phyloP scores from a whole-genome alignment of 306 rosid genomes.

The Cucurbita moschata region DNA sequence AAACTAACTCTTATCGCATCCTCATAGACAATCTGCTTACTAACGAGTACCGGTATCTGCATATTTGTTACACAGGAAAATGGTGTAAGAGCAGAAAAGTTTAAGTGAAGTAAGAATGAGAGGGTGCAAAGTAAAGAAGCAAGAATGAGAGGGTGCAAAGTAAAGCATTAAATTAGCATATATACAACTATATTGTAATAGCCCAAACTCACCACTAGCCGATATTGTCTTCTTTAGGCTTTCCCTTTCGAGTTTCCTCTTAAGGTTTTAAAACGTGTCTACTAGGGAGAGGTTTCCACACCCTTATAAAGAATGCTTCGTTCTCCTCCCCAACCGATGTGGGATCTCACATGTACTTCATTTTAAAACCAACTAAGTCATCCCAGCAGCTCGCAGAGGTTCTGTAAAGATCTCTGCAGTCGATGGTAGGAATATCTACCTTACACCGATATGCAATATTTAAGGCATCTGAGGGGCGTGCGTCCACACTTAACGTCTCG shows the following conservation, averaged over 20 bases:
- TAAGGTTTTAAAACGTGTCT: too few species aligned
- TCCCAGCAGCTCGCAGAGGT: neutral
- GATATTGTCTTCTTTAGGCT: too few species aligned
- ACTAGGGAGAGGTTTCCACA: too few species aligned
- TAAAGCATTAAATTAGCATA: neutral
- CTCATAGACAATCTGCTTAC: slow-evolving; percentile 57
- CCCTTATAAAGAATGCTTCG: too few species aligned
- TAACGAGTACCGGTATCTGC: slow-evolving; percentile 95
- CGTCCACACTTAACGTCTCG: slow-evolving; percentile 62
- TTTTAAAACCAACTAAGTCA: neutral
- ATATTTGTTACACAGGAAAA: neutral
- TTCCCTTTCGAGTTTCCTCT: too few species aligned
- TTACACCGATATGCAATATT: slow-evolving; percentile 78
- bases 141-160: too few species aligned
- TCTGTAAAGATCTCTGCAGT: neutral
- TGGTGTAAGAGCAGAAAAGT: neutral
- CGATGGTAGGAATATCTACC: slow-evolving; percentile 26
- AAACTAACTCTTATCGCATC: slow-evolving; percentile 70
- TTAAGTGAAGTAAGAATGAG: neutral
- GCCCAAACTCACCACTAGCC: too few species aligned
- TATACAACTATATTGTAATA: neutral
- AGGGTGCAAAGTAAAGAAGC: neutral
- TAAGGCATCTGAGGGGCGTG: slow-evolving; percentile 92
- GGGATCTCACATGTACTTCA: neutral
- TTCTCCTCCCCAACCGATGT: too few species aligned